Evolutionary conservation across 73 alveolate genomes (phyloP).

Genomic region (Stentor coeruleus): DNA sequence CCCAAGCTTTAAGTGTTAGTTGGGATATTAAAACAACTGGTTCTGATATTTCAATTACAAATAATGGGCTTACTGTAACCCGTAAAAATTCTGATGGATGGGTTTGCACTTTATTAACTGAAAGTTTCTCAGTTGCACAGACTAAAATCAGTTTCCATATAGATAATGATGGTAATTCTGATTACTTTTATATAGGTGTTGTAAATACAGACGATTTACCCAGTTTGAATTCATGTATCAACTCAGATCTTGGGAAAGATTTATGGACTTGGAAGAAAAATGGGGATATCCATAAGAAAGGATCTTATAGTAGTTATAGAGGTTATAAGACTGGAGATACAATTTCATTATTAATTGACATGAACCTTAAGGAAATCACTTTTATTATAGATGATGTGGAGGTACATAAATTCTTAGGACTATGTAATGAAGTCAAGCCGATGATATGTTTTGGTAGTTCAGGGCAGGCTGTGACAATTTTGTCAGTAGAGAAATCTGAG

Average conservation of each 20-base stretch:
- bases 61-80: slow-evolving; percentile 1
- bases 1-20: background rate
- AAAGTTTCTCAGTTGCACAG: slow-evolving; percentile 4
- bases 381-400: slow-evolving; percentile 6
- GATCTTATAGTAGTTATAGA: background rate
- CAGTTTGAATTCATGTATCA: background rate
- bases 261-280: slow-evolving; percentile 5
- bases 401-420: background rate
- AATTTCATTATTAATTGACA: background rate
- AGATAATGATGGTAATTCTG: slow-evolving; percentile 23
- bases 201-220: background rate
- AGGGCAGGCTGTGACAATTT: slow-evolving; percentile 6
- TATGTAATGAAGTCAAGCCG: background rate
- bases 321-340: slow-evolving; percentile 18
- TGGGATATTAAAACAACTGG: slow-evolving; percentile 17
- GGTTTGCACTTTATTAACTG: slow-evolving; percentile 11
- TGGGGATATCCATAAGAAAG: slow-evolving; percentile 26
- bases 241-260: background rate
- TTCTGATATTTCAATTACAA: slow-evolving; percentile 18
- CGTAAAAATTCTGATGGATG: background rate
- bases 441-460: slow-evolving; percentile 27
- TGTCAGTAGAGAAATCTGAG: slow-evolving; percentile 15
- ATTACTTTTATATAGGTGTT: background rate
- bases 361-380: background rate
- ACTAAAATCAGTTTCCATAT: slow-evolving; percentile 7